These are phyloP conservation scores for Neurospora hispaniola DNA, from an alignment of 495 filamentous ascomycete genomes.

Conservation along the genomic window DNA sequence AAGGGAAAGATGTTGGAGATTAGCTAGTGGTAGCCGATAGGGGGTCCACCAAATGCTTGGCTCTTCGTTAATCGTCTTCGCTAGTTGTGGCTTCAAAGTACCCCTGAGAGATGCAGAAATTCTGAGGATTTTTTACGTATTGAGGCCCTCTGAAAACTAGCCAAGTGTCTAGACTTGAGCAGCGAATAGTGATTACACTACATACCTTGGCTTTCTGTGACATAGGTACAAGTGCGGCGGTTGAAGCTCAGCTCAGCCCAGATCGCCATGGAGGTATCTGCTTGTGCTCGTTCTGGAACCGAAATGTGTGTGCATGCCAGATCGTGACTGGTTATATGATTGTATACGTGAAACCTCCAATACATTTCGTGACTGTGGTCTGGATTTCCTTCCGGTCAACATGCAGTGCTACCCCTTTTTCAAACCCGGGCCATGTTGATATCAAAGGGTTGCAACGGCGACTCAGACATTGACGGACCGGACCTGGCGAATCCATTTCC, in stretches of 20 bases:
- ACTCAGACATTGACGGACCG: not conserved
- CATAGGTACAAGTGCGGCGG: not conserved
- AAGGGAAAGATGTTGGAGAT: too few relatives aligned
- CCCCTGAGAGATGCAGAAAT: not conserved
- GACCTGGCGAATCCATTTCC: not conserved
- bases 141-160: not conserved
- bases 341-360: not conserved
- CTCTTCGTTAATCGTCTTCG: not conserved
- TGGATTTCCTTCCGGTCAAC: not conserved
- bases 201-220: not conserved
- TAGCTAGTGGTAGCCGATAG: too few relatives aligned
- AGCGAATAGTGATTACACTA: not conserved
- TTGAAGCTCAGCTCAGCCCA: not conserved
- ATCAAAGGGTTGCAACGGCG: not conserved
- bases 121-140: not conserved
- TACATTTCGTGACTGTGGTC: not conserved
- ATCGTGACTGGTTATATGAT: not conserved
- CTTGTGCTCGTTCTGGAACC: not conserved
- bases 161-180: not conserved
- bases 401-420: not conserved
- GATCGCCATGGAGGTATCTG: not conserved
- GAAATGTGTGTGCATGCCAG: not conserved
- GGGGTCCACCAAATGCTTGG: not conserved
- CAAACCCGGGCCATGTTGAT: not conserved
- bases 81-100: not conserved